These are phyloP conservation scores for Gryganskiella cystojenkinii DNA, from an alignment of 192 early-diverging fungal species.

Conservation along the genomic window DNA sequence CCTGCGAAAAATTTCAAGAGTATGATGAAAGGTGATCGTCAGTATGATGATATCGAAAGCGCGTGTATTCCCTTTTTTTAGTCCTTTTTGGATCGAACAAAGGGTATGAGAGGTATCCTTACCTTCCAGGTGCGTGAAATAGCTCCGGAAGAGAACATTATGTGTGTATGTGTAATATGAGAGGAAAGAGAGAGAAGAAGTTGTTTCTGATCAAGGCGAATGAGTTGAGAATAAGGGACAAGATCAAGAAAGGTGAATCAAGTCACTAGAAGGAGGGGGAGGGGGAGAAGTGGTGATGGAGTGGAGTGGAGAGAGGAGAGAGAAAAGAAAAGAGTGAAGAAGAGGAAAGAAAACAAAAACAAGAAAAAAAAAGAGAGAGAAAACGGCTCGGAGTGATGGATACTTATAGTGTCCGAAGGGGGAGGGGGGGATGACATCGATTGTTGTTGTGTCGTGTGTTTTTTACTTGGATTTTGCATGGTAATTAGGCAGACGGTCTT, in stretches of 20 bases:
- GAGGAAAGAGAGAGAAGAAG: neutral
- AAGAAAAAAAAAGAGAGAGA: neutral
- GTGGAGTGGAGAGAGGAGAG: neutral
- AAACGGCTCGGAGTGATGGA: neutral
- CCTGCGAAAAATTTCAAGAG: slow-evolving; percentile 2
- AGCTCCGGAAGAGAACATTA: slow-evolving; percentile 53
- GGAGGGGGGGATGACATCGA: too few relatives aligned
- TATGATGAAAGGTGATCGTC: neutral
- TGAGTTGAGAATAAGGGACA: neutral
- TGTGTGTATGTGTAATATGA: slow-evolving; percentile 12
- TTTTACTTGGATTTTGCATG: too few relatives aligned
- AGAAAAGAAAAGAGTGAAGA: neutral
- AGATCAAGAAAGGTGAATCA: neutral
- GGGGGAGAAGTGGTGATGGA: slow-evolving; percentile 1
- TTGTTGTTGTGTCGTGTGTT: too few relatives aligned
- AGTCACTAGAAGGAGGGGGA: neutral
- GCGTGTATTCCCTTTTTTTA: neutral
- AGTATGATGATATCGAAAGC: neutral
- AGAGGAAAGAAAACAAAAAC: neutral
- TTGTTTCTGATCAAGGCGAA: slow-evolving; percentile 1
- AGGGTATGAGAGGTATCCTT: neutral
- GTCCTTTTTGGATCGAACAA: neutral
- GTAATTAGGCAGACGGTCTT: too few relatives aligned
- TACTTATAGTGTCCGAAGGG: neutral
- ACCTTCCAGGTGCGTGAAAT: slow-evolving; percentile 54